These are phyloP conservation scores for Xylaria sp. DNA, from an alignment of 2,329 filamentous ascomycete species.

Conservation along the genomic window DNA sequence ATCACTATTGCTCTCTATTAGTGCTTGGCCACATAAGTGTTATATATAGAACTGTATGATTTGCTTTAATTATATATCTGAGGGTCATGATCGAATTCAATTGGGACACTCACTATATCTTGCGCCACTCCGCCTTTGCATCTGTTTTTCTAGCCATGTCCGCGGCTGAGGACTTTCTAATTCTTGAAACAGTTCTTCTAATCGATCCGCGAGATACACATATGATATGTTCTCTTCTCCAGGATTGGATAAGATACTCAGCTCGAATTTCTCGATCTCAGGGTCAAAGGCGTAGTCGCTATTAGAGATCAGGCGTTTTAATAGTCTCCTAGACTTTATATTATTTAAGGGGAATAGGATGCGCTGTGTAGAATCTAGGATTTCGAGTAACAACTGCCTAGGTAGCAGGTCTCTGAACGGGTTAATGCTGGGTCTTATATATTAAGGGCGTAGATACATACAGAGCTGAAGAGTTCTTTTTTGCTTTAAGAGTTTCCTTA, in stretches of 20 bases:
- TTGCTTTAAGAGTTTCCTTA: conserved; percentile 26
- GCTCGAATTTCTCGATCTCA: conserved; percentile 24
- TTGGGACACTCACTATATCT: conserved; percentile 31
- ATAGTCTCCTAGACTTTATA: conserved; percentile 20
- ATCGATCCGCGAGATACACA: conserved; percentile 36
- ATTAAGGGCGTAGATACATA: neutral
- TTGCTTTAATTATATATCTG: no score
- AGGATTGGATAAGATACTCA: conserved; percentile 14
- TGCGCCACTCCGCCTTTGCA: conserved; percentile 37
- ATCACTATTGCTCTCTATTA: conserved; percentile 35
- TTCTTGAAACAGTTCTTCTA: conserved; percentile 39
- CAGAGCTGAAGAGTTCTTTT: neutral
- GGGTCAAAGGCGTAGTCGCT: conserved; percentile 23
- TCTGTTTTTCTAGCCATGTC: conserved; percentile 35
- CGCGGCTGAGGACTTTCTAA: conserved; percentile 35
- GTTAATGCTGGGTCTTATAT: neutral
- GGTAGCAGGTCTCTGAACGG: conserved; percentile 20
- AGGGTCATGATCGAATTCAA: neutral
- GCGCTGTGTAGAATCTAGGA: conserved; percentile 25
- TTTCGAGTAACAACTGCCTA: conserved; percentile 25
- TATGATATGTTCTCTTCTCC: conserved; percentile 34
- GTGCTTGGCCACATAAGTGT: no score
- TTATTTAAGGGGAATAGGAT: conserved; percentile 27
- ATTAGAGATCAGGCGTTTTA: conserved; percentile 15
- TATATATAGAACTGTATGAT: no score